A percentile compares a stretch with the other conserved stretches of the same genome.
Conservation (phyloP, 371 early-diverging fungal species). For the Encephalitozoon cuniculi region DNA sequence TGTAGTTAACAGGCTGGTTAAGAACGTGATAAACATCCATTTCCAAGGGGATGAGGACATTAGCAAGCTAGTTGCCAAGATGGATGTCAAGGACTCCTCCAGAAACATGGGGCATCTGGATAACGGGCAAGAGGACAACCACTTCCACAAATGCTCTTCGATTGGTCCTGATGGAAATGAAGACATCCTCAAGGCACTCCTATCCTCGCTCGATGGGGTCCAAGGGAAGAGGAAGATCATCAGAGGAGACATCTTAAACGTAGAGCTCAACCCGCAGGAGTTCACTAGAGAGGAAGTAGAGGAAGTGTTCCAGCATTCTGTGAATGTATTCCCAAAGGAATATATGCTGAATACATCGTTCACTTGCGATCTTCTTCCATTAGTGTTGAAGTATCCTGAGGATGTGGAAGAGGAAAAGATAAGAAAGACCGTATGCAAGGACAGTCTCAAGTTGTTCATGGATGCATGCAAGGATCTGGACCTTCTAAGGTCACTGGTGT, state of each 20-base stretch:
- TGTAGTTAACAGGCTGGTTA: background rate
- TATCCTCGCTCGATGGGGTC: background rate
- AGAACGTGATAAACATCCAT: background rate
- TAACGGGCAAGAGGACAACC: background rate
- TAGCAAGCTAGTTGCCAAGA: background rate
- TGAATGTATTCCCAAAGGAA: conserved; percentile 26
- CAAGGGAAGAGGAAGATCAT: background rate
- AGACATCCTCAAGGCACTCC: background rate
- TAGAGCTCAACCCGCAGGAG: background rate
- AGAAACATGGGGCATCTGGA: too few relatives aligned
- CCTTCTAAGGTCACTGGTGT: background rate
- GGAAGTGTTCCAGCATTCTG: conserved; percentile 1
- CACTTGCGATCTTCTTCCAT: background rate
- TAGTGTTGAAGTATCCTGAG: conserved; percentile 20
- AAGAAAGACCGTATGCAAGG: background rate
- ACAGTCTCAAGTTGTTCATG: background rate
- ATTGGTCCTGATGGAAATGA: background rate
- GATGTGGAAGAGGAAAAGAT: background rate
- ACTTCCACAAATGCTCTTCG: background rate
- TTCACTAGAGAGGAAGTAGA: conserved; percentile 17
- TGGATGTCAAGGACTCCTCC: background rate
- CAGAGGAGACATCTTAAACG: background rate
- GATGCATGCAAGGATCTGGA: background rate
- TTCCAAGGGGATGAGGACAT: background rate
- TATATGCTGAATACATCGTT: background rate